A percentile compares a stretch with the other conserved stretches of the same genome.
Evolutionary conservation across 495 filamentous ascomycete species (phyloP).

Genomic region (Penicillium nucicola): DNA sequence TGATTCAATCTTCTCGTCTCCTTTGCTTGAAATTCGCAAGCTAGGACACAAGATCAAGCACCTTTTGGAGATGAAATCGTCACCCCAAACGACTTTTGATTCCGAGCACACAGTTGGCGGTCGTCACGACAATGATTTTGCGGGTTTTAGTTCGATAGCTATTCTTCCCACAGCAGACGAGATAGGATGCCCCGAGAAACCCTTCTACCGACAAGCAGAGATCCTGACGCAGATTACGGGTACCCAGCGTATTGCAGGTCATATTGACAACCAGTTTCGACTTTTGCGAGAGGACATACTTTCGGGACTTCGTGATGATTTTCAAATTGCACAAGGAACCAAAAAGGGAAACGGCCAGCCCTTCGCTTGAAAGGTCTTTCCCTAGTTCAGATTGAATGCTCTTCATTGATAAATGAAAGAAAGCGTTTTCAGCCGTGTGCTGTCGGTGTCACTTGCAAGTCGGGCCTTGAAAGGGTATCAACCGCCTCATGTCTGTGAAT

Average conservation of each 20-base stretch:
- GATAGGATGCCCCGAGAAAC: slow-evolving; percentile 51
- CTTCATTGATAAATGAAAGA: slow-evolving; percentile 8
- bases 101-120: slow-evolving; percentile 53
- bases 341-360: slow-evolving; percentile 39
- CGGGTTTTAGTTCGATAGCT: slow-evolving; percentile 56
- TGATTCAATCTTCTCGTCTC: slow-evolving; percentile 27
- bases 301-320: slow-evolving; percentile 58
- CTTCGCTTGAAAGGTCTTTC: slow-evolving; percentile 25
- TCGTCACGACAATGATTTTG: slow-evolving; percentile 75
- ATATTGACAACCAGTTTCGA: slow-evolving; percentile 78
- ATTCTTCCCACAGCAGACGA: slow-evolving; percentile 71
- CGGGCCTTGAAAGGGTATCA: slow-evolving; percentile 60
- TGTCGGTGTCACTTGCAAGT: slow-evolving; percentile 40
- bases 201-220: slow-evolving; percentile 55
- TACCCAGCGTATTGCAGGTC: slow-evolving; percentile 42
- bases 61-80: slow-evolving; percentile 24
- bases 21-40: slow-evolving; percentile 26
- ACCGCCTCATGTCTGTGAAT: slow-evolving; percentile 59
- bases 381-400: slow-evolving; percentile 26
- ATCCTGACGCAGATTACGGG: slow-evolving; percentile 24
- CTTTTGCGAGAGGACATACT: slow-evolving; percentile 75
- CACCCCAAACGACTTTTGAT: not conserved
- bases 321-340: slow-evolving; percentile 40
- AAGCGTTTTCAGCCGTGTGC: slow-evolving; percentile 34
- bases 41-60: slow-evolving; percentile 46